A percentile compares a stretch with the other conserved stretches of the same genome.
These are phyloP conservation scores for Nicotiana attenuata DNA, from an alignment of 257 asterid genomes.

Conservation along the genomic window DNA sequence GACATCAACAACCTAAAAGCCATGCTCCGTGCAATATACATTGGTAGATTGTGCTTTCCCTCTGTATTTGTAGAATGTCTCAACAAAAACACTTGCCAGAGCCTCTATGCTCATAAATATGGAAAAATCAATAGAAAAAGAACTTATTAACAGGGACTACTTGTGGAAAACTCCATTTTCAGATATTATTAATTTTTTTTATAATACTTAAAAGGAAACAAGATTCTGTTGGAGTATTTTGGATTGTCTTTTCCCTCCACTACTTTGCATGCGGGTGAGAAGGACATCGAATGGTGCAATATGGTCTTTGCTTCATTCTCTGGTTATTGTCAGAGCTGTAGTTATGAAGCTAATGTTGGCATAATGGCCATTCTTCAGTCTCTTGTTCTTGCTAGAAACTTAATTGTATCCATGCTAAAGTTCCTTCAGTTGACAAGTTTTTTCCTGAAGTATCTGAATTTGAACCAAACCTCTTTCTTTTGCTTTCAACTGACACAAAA, in stretches of 20 bases:
- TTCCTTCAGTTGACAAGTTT: neutral
- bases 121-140: neutral
- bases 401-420: neutral
- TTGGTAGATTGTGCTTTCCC: slow-evolving; percentile 6
- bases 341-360: neutral
- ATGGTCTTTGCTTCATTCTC: neutral
- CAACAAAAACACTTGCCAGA: neutral
- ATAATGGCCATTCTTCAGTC: neutral
- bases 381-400: neutral
- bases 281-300: neutral
- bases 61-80: neutral
- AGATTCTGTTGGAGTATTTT: neutral
- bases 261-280: neutral
- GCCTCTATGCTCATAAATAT: neutral
- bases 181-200: neutral
- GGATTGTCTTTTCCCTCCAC: neutral
- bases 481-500: neutral
- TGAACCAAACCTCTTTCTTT: neutral
- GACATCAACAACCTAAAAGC: slow-evolving; percentile 84
- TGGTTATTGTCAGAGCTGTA: neutral
- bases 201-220: neutral
- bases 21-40: slow-evolving; percentile 86
- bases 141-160: neutral
- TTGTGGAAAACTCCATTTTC: neutral
- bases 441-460: neutral